These are phyloP conservation scores for Cladorrhinum samala DNA, from an alignment of 495 filamentous ascomycete species.

Conservation along the genomic window DNA sequence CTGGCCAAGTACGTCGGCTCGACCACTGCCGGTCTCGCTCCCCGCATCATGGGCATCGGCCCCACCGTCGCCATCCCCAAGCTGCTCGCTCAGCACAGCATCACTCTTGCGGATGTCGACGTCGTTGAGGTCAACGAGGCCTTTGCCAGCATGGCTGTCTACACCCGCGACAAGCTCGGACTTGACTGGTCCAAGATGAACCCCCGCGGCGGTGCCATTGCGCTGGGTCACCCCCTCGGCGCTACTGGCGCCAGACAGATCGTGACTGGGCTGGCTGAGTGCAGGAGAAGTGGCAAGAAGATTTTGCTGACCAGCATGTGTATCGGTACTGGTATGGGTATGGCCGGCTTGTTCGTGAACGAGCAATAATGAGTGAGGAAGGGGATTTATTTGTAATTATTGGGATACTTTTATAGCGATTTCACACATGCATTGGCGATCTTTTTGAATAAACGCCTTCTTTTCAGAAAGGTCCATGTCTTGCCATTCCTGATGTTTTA, in stretches of 20 bases:
- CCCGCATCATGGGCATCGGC: conserved; percentile 95
- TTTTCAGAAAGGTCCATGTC: too few relatives aligned
- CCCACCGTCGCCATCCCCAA: conserved; percentile 93
- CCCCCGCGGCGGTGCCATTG: conserved; percentile 72
- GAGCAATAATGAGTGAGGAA: conserved; percentile 45
- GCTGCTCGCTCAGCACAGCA: conserved; percentile 71
- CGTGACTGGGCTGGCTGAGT: conserved; percentile 77
- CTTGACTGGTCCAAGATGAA: conserved; percentile 85
- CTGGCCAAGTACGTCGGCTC: conserved; percentile 91
- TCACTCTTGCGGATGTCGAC: conserved; percentile 78
- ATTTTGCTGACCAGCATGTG: conserved; percentile 82
- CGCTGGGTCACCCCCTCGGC: conserved; percentile 77
- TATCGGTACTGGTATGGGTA: conserved; percentile 74
- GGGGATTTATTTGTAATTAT: neutral
- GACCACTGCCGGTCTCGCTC: conserved; percentile 82
- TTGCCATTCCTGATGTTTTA: too few relatives aligned
- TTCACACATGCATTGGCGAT: too few relatives aligned
- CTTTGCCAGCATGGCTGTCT: conserved; percentile 95
- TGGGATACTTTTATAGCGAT: too few relatives aligned
- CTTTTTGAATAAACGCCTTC: too few relatives aligned
- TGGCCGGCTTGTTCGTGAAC: conserved; percentile 81
- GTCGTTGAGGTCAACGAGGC: conserved; percentile 95
- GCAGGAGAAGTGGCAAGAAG: conserved; percentile 72
- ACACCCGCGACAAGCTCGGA: conserved; percentile 72
- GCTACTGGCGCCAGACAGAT: conserved; percentile 76